A percentile compares a stretch with the other conserved stretches of the same genome.
Conservation (phyloP, 1,139 yeast species). For the Debaryomyces sp. region DNA sequence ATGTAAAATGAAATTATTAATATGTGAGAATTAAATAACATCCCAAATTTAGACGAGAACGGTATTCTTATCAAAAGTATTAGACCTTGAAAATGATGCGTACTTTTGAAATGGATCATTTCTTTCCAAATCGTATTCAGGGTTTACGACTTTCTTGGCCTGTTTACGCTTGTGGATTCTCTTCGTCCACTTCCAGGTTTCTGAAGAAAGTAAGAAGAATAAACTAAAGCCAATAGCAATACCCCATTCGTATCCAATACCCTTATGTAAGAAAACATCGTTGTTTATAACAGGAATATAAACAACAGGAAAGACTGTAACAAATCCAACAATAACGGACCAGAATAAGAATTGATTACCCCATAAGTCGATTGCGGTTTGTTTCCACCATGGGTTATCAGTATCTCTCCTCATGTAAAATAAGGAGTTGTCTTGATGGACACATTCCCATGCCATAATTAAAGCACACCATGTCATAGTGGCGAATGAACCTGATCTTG, state of each 20-base stretch:
- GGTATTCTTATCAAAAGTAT: constrained; percentile 31
- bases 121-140: constrained; percentile 66
- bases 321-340: constrained; percentile 72
- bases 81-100: constrained; percentile 56
- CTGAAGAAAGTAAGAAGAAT: constrained; percentile 60
- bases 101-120: constrained; percentile 66
- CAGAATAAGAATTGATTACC: constrained; percentile 74
- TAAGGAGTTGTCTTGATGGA: constrained; percentile 73
- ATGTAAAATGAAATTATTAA: background rate
- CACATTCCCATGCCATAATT: constrained; percentile 87
- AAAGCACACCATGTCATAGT: constrained; percentile 92
- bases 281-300: constrained; percentile 83
- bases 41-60: constrained; percentile 9
- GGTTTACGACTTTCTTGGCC: constrained; percentile 45
- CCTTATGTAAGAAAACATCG: constrained; percentile 73
- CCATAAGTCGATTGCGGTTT: constrained; percentile 64
- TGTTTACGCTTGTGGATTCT: constrained; percentile 51
- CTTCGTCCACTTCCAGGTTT: constrained; percentile 65
- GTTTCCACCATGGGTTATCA: constrained; percentile 60
- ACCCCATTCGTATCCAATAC: constrained; percentile 83
- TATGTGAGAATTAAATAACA: background rate
- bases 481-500: constrained; percentile 81
- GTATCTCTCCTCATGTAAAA: constrained; percentile 76
- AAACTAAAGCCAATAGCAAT: constrained; percentile 63
- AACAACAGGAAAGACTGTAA: constrained; percentile 74